These are phyloP conservation scores for Boletus subparvulus DNA, from an alignment of 768 basidiomycete genomes.

Conservation along the genomic window DNA sequence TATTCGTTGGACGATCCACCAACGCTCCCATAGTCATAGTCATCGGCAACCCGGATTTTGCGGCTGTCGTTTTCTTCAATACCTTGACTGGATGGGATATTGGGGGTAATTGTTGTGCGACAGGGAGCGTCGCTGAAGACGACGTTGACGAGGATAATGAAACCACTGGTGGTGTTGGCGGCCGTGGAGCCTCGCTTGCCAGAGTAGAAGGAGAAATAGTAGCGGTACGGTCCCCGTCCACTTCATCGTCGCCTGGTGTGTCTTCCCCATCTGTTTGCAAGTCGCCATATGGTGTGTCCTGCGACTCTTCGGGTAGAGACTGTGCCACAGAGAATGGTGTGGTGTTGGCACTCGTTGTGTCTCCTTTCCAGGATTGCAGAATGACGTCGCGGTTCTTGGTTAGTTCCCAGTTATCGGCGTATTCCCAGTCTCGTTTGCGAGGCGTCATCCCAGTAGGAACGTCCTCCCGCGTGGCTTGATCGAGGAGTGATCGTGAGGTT, in stretches of 20 bases:
- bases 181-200: slow-evolving; percentile 11
- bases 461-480: slow-evolving; percentile 63
- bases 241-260: slow-evolving; percentile 9
- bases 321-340: slow-evolving; percentile 41
- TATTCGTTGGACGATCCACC: slow-evolving; percentile 36
- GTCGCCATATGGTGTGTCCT: slow-evolving; percentile 16
- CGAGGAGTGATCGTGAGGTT: slow-evolving; percentile 49
- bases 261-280: slow-evolving; percentile 25
- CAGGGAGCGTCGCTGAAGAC: slow-evolving; percentile 34
- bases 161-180: slow-evolving; percentile 23
- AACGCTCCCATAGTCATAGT: slow-evolving; percentile 23
- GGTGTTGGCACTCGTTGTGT: slow-evolving; percentile 31
- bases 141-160: slow-evolving; percentile 41
- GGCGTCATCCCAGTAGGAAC: slow-evolving; percentile 72
- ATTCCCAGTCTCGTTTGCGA: slow-evolving; percentile 70
- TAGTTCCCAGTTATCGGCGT: slow-evolving; percentile 68
- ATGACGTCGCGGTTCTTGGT: slow-evolving; percentile 63
- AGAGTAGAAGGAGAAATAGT: slow-evolving; percentile 12
- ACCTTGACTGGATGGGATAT: not conserved
- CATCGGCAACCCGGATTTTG: slow-evolving; percentile 26
- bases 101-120: slow-evolving; percentile 12
- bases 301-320: slow-evolving; percentile 33
- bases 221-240: slow-evolving; percentile 20
- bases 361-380: slow-evolving; percentile 50
- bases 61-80: slow-evolving; percentile 22